These are phyloP conservation scores for Rhizoclosmatium globosum DNA, from an alignment of 192 early-diverging fungal genomes.

Conservation along the genomic window DNA sequence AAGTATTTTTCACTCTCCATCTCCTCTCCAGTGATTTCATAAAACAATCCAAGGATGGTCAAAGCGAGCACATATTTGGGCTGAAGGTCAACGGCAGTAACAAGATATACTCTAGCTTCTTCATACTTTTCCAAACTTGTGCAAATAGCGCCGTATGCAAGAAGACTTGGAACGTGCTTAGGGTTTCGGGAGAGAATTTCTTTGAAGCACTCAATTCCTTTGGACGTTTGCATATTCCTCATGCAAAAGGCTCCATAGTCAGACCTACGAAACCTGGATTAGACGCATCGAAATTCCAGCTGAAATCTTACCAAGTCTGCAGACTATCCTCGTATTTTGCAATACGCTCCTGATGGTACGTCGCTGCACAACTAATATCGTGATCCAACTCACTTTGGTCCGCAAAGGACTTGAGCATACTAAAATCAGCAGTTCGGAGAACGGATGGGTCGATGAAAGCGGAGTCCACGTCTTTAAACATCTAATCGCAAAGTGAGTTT, in stretches of 20 bases:
- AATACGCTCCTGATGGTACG: constrained; percentile 64
- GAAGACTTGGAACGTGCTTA: constrained; percentile 63
- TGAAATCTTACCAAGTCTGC: constrained; percentile 53
- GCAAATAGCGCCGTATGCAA: constrained; percentile 59
- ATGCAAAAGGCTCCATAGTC: constrained; percentile 67
- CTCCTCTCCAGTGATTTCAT: constrained; percentile 62
- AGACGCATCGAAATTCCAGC: not conserved
- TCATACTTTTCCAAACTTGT: constrained; percentile 54
- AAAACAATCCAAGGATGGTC: constrained; percentile 61
- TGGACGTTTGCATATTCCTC: constrained; percentile 47
- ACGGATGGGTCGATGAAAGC: constrained; percentile 46
- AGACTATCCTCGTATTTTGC: constrained; percentile 66
- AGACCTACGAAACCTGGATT: constrained; percentile 47
- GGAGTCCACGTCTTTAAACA: constrained; percentile 47
- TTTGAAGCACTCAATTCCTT: constrained; percentile 65
- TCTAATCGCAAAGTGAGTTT: constrained; percentile 19
- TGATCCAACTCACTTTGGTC: constrained; percentile 57
- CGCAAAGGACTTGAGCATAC: constrained; percentile 57
- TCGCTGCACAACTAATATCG: constrained; percentile 42
- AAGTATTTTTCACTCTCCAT: constrained; percentile 56
- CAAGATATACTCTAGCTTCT: constrained; percentile 62
- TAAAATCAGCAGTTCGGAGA: constrained; percentile 52
- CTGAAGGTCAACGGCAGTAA: constrained; percentile 55
- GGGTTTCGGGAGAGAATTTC: constrained; percentile 60
- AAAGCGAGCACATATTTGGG: constrained; percentile 56